These are phyloP conservation scores for Eucalyptus cloeziana DNA, from an alignment of 345 rosid genomes.

Conservation along the genomic window DNA sequence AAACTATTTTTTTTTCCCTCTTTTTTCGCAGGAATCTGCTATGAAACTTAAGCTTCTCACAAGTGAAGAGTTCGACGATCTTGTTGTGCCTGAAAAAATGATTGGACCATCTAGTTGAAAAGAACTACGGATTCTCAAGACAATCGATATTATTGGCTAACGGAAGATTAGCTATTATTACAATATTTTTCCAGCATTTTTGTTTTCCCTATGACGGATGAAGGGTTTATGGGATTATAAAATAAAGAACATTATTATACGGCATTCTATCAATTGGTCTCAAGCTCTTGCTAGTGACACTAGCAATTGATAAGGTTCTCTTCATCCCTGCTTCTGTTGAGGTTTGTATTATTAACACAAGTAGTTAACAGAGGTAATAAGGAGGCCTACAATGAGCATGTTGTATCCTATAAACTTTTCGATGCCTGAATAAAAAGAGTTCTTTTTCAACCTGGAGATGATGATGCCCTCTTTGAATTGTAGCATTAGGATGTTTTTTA, in stretches of 20 bases:
- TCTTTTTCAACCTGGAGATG: not conserved
- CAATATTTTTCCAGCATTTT: not conserved
- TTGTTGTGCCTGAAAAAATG: slow-evolving; percentile 96
- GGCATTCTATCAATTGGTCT: not conserved
- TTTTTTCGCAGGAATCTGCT: slow-evolving; percentile 55
- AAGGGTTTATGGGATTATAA: not conserved
- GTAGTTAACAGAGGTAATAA: not conserved
- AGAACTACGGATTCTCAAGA: not conserved
- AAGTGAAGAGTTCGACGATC: slow-evolving; percentile 74
- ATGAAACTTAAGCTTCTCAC: slow-evolving; percentile 62
- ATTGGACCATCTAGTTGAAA: slow-evolving; percentile 70
- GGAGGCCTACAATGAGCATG: not conserved
- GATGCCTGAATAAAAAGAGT: not conserved
- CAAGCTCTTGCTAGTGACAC: not conserved
- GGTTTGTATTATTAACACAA: not conserved
- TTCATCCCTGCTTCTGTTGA: not conserved
- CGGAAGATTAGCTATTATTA: not conserved
- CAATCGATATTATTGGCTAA: not conserved
- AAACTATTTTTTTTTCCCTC: not conserved
- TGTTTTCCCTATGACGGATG: not conserved
- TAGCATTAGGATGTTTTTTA: not conserved
- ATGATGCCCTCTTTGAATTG: not conserved
- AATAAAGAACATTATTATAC: not conserved
- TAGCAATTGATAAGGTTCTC: not conserved
- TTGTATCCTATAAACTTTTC: not conserved